A percentile compares a stretch with the other conserved stretches of the same genome.
These are phyloP conservation scores for Harringtonia aguacate DNA, from an alignment of 2,329 filamentous ascomycete species.

Conservation along the genomic window DNA sequence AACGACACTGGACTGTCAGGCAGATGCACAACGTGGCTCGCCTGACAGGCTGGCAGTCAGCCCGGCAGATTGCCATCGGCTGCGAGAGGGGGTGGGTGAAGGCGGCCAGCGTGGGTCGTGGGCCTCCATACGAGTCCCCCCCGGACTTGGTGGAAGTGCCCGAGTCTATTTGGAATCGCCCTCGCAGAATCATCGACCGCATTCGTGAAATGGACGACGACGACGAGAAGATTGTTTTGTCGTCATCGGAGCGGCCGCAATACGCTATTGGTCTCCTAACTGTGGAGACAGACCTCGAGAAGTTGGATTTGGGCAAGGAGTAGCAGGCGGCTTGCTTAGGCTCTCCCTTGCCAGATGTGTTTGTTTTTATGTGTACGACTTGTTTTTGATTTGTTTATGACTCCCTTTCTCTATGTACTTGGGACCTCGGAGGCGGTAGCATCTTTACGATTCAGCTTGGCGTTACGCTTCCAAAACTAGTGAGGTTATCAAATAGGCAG, in stretches of 20 bases:
- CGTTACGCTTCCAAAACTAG: no score
- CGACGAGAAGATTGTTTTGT: conserved; percentile 43
- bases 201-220: conserved; percentile 35
- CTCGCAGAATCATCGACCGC: conserved; percentile 38
- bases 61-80: conserved; percentile 68
- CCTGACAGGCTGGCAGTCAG: conserved; percentile 80
- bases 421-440: no score
- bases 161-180: conserved; percentile 34
- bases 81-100: conserved; percentile 80
- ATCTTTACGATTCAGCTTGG: no score
- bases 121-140: conserved; percentile 58
- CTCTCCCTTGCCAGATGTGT: no score
- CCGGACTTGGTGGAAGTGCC: conserved; percentile 26
- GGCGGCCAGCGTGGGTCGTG: conserved; percentile 60
- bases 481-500: no score
- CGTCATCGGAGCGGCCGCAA: conserved; percentile 51
- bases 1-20: conserved; percentile 68
- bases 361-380: no score
- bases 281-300: conserved; percentile 65
- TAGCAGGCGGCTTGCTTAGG: no score
- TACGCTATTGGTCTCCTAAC: conserved; percentile 72
- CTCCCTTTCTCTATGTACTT: no score
- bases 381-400: no score
- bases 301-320: conserved; percentile 38
- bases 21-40: conserved; percentile 65